phyloP scores from a whole-genome alignment of 805 yeast genomes.

The Cyberlindnera euphorbiiphila region DNA sequence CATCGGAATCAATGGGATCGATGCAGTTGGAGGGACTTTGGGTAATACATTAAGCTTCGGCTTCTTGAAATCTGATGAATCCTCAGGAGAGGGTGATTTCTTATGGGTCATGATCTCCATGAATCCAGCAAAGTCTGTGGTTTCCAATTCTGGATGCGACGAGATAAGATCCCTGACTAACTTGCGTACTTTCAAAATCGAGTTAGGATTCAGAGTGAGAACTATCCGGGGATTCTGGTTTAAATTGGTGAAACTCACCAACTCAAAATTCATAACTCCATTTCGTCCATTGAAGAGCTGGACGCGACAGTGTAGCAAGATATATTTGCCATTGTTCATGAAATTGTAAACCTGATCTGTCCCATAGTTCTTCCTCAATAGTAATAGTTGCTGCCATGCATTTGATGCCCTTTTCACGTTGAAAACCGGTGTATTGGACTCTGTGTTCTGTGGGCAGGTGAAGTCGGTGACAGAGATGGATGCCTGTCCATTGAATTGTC shows the following conservation, averaged over 20 bases:
- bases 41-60: too few relatives aligned
- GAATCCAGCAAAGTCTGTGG: neutral
- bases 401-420: neutral
- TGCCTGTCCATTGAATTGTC: neutral
- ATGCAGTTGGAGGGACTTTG: too few relatives aligned
- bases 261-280: neutral
- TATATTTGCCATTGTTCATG: neutral
- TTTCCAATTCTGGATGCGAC: neutral
- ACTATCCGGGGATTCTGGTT: neutral
- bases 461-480: slow-evolving; percentile 4
- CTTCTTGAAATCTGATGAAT: slow-evolving; percentile 1
- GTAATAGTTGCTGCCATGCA: neutral
- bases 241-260: neutral
- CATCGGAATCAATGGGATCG: neutral
- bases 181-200: neutral
- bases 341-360: neutral
- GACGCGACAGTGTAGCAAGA: slow-evolving; percentile 1
- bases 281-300: neutral
- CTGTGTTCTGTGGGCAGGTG: neutral
- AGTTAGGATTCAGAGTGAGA: neutral
- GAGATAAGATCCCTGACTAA: neutral
- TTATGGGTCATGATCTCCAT: neutral
- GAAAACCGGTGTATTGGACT: slow-evolving; percentile 2
- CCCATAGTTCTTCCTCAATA: neutral
- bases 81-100: too few relatives aligned